Conservation (phyloP, 441 rosid genomes). For the Pelargonium hybrid region DNA sequence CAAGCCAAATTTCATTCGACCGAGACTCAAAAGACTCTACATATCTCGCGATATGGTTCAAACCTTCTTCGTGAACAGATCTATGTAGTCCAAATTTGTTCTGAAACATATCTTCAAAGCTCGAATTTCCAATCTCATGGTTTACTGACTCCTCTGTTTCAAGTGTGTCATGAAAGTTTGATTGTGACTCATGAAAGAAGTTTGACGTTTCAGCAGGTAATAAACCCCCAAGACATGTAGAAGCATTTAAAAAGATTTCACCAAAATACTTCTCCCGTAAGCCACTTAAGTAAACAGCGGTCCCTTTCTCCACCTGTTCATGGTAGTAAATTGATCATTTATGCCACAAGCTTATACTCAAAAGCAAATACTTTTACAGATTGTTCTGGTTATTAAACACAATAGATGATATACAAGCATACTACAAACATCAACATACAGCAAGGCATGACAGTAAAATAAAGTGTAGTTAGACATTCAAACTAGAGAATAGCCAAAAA, state of each 20-base stretch:
- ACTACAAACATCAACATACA: not conserved
- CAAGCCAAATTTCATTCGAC: conserved; percentile 90
- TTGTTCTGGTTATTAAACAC: not conserved
- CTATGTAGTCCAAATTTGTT: conserved; percentile 22
- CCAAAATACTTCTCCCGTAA: conserved; percentile 92
- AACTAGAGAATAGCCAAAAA: too few relatives aligned
- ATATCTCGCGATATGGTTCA: conserved; percentile 86
- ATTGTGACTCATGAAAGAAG: conserved; percentile 27
- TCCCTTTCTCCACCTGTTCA: conserved; percentile 85
- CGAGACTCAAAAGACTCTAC: conserved; percentile 86
- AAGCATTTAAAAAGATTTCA: conserved; percentile 70
- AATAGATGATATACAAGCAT: not conserved
- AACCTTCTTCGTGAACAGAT: conserved; percentile 56
- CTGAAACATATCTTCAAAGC: conserved; percentile 21
- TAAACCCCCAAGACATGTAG: conserved; percentile 40
- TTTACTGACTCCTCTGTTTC: conserved; percentile 24
- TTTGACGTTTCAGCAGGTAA: conserved; percentile 26
- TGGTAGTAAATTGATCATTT: not conserved
- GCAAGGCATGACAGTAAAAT: not conserved
- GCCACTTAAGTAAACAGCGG: conserved; percentile 74
- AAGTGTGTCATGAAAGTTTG: conserved; percentile 20
- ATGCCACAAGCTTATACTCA: not conserved
- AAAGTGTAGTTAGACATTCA: not conserved
- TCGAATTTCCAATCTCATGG: conserved; percentile 28
- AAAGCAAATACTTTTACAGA: not conserved